phyloP scores from a whole-genome alignment of 1,139 yeast genomes.

The Magnusiomyces magnusii region DNA sequence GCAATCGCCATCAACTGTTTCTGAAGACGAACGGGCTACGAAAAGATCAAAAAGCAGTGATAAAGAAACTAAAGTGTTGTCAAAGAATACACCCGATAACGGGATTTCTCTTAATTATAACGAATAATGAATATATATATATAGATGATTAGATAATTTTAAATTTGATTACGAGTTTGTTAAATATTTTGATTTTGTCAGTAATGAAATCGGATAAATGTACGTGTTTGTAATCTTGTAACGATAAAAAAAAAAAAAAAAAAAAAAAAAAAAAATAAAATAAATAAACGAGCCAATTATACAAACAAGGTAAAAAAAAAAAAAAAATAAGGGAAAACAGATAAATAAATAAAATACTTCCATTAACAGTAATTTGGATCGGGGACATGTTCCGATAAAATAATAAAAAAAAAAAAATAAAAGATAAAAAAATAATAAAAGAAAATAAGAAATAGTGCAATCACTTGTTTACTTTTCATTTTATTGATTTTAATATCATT shows the following conservation, averaged over 20 bases:
- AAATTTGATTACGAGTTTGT: not conserved
- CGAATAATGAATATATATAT: not conserved
- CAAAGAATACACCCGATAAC: slow-evolving; percentile 6
- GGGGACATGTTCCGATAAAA: not conserved
- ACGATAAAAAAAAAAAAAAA: too few species aligned
- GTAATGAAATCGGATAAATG: too few species aligned
- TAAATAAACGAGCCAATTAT: too few species aligned
- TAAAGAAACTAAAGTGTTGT: slow-evolving; percentile 1
- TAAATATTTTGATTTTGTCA: too few species aligned
- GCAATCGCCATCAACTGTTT: not conserved
- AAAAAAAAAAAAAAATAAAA: too few species aligned
- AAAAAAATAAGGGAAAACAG: too few species aligned
- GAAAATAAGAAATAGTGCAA: not conserved
- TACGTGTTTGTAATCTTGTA: too few species aligned
- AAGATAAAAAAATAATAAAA: not conserved
- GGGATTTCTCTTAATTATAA: slow-evolving; percentile 3
- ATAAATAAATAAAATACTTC: not conserved
- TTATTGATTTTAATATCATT: too few species aligned
- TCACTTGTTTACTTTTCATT: too few species aligned
- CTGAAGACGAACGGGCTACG: not conserved
- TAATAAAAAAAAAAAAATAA: too few species aligned
- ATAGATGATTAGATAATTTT: not conserved
- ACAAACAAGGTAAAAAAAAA: too few species aligned
- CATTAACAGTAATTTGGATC: not conserved
- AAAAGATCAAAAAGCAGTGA: slow-evolving; percentile 2